phyloP scores from a whole-genome alignment of 371 early-diverging fungal genomes.

The Zancudomyces culisetae region DNA sequence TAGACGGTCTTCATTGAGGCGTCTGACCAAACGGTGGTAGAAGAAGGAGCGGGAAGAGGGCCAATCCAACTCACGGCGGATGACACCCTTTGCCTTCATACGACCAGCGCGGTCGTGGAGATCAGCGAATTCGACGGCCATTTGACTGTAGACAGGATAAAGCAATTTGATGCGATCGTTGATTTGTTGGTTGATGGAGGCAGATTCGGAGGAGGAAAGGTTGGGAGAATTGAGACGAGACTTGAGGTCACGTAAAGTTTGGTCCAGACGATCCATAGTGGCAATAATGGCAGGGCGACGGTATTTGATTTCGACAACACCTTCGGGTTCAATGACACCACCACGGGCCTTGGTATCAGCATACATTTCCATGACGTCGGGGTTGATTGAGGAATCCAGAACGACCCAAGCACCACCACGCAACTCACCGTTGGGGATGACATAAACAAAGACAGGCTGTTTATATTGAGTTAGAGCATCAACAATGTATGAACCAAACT shows the following conservation, averaged over 20 bases:
- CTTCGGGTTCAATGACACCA: slow-evolving; percentile 95
- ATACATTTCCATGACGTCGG: slow-evolving; percentile 96
- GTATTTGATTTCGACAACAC: slow-evolving; percentile 98
- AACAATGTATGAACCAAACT: slow-evolving; percentile 94
- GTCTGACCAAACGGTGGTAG: slow-evolving; percentile 78
- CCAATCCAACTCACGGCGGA: slow-evolving; percentile 69
- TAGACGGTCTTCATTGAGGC: slow-evolving; percentile 53
- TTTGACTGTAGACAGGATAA: slow-evolving; percentile 77
- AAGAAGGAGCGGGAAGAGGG: slow-evolving; percentile 64
- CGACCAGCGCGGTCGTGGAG: slow-evolving; percentile 93
- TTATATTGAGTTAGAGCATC: slow-evolving; percentile 83
- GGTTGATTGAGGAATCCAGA: slow-evolving; percentile 93
- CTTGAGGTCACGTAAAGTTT: slow-evolving; percentile 52
- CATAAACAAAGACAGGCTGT: slow-evolving; percentile 95
- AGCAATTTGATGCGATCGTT: slow-evolving; percentile 69
- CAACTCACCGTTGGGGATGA: slow-evolving; percentile 86
- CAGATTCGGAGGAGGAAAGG: slow-evolving; percentile 25
- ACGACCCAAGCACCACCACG: slow-evolving; percentile 99
- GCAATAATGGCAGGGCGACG: slow-evolving; percentile 76
- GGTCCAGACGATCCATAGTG: slow-evolving; percentile 82
- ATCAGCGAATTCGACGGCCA: slow-evolving; percentile 92
- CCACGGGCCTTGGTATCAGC: slow-evolving; percentile 81
- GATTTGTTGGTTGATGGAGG: slow-evolving; percentile 43
- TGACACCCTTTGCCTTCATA: slow-evolving; percentile 85
- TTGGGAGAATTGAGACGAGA: slow-evolving; percentile 13